Conservation (phyloP, 192 early-diverging fungal species). For the Umbelopsis vinacea region DNA sequence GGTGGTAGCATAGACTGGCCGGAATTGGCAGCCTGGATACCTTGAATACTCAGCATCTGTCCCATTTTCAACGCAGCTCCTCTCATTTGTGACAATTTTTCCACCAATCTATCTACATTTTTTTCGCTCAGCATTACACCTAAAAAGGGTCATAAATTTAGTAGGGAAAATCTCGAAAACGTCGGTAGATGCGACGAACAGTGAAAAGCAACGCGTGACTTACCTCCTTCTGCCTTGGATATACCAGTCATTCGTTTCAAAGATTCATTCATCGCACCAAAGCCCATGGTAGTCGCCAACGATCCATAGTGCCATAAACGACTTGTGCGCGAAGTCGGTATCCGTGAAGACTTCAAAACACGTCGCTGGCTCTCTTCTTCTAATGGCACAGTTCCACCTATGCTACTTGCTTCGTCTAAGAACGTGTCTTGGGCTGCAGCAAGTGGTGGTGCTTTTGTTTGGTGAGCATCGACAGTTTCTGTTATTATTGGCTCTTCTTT, state of each 20-base stretch:
- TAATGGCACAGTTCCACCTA: neutral
- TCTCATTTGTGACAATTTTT: conserved; percentile 87
- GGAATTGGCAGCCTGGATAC: conserved; percentile 46
- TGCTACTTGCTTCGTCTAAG: too few relatives aligned
- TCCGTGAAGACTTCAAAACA: conserved; percentile 51
- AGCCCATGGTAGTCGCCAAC: conserved; percentile 72
- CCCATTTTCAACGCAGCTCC: conserved; percentile 97
- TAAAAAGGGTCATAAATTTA: neutral
- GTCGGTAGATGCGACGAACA: too few relatives aligned
- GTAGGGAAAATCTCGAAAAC: neutral
- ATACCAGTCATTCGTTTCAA: conserved; percentile 63
- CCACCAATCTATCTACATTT: conserved; percentile 89
- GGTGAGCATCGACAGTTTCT: neutral
- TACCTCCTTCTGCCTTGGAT: conserved; percentile 31
- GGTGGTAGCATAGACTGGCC: conserved; percentile 68
- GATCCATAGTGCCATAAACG: conserved; percentile 85
- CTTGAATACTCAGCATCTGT: conserved; percentile 98
- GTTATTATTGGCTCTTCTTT: neutral
- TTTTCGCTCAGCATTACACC: conserved; percentile 67
- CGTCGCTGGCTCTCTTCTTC: conserved; percentile 16
- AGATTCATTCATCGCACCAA: conserved; percentile 73
- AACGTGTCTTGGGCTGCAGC: too few relatives aligned
- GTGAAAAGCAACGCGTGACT: too few relatives aligned
- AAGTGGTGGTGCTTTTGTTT: too few relatives aligned
- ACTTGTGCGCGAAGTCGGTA: conserved; percentile 79